Evolutionary conservation across 208 protist genomes (phyloP), one percentile per base, ranked within the genome.

Genomic region (Phytomonas sp.): DNA sequence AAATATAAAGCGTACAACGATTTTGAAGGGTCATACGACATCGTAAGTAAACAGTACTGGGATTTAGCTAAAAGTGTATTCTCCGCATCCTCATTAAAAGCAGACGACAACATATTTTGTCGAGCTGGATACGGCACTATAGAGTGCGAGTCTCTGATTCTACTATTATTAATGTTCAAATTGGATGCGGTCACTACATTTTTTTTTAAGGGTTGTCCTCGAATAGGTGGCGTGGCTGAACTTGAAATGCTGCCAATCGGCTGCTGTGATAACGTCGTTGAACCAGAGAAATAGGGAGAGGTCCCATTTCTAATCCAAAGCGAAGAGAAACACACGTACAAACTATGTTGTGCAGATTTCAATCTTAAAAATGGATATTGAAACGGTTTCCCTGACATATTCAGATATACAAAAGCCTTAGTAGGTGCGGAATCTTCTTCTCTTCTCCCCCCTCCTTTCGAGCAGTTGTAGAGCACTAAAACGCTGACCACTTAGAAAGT

Each of bases 41-140:
- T 33, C 45, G 86, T 92, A 64, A 93, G 90, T 49, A 95, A 69
- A 70, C 86, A 86, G 71, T 95, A 95, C 78, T 92, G 87, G 26
- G 90, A 75, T 36, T 85, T 88, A 29, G 87, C 81, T 26, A 95
- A 73, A 12, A 94, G 75, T 66, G 84, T 75, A 69, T 91, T 88
- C 23, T 84, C 73, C 14, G 86, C 76, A 19, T 86, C 73, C 3
- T 64, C 64, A 40, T 72, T 14, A 32, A 83, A 16, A 26, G 77
- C 52, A 37, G 71, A 59, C 0, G 74, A 67, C 64, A 89, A 87
- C 23, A 80, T 77, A 64, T 81, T 91, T 31, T 91, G 86, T 4
- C 86, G 82, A 12, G 80, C 83, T 7, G 82, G 85, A 49, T 65
- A 83, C 2, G 78, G 61, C 2, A 76, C 67, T 1, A 68, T n/a